Conservation (phyloP, 306 rosid species). For the Hylodesmum podocarpum region DNA sequence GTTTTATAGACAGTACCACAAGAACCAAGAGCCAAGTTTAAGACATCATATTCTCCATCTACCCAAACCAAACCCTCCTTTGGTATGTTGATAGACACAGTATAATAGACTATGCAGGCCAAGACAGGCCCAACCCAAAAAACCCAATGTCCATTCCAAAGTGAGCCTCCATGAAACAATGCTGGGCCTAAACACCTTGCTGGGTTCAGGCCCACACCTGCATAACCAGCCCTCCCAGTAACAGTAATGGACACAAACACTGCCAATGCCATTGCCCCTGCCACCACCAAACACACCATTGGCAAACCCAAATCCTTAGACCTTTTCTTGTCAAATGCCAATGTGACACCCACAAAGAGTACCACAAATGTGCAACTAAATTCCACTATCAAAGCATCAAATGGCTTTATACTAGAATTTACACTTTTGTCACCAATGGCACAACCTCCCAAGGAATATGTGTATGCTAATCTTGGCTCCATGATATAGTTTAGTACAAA, state of each 20-base stretch:
- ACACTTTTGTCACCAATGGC: slow-evolving; percentile 30
- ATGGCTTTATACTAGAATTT: slow-evolving; percentile 14
- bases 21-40: slow-evolving; percentile 34
- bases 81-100: slow-evolving; percentile 50
- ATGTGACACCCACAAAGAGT: slow-evolving; percentile 65
- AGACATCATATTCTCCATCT: slow-evolving; percentile 38
- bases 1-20: background rate
- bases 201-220: slow-evolving; percentile 69
- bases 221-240: slow-evolving; percentile 55
- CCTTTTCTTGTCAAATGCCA: slow-evolving; percentile 62
- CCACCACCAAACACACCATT: slow-evolving; percentile 56
- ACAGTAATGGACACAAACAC: slow-evolving; percentile 63
- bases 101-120: slow-evolving; percentile 56
- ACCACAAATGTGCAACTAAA: slow-evolving; percentile 68
- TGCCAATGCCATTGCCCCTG: slow-evolving; percentile 57
- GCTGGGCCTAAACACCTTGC: slow-evolving; percentile 81
- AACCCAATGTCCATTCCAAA: slow-evolving; percentile 89
- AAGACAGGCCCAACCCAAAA: slow-evolving; percentile 75
- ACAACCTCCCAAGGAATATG: slow-evolving; percentile 75
- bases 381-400: slow-evolving; percentile 55
- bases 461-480: slow-evolving; percentile 27
- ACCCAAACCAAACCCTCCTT: slow-evolving; percentile 29
- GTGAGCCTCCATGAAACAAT: slow-evolving; percentile 44
- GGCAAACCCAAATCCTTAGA: slow-evolving; percentile 54
- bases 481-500: slow-evolving; percentile 49